phyloP scores from a whole-genome alignment of 176 grass and related monocot genomes.

The Oryza coarctata region DNA sequence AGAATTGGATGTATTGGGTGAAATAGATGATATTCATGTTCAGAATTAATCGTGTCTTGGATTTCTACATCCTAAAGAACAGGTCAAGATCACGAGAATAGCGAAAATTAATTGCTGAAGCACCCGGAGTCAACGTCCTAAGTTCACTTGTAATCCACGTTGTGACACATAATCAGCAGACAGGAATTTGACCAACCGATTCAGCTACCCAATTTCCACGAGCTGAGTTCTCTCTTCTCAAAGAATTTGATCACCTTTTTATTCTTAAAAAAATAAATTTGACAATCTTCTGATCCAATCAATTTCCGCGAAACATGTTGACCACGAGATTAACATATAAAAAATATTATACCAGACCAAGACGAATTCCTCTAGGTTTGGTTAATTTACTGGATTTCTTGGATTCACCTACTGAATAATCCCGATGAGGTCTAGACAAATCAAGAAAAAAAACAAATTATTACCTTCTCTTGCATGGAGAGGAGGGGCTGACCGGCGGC shows the following conservation, averaged over 20 bases:
- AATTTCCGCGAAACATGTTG: not conserved
- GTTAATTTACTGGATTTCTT: not conserved
- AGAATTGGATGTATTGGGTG: not conserved
- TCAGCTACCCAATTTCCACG: not conserved
- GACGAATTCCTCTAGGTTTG: not conserved
- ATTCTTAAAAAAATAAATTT: not conserved
- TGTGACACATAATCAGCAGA: not conserved
- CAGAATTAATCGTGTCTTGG: not conserved
- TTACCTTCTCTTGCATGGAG: slow-evolving; percentile 67
- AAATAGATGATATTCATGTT: not conserved
- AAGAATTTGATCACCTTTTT: not conserved
- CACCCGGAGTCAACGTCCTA: not conserved
- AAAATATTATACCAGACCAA: not conserved
- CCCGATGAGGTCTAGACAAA: not conserved
- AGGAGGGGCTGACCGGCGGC: slow-evolving; percentile 51
- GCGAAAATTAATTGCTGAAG: not conserved
- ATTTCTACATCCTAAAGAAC: not conserved
- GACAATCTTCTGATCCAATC: not conserved
- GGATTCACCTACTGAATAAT: not conserved
- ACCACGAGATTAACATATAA: not conserved
- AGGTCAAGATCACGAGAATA: not conserved
- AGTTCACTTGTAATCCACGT: not conserved
- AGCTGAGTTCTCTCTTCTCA: not conserved
- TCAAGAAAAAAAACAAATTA: not conserved
- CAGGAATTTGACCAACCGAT: not conserved